Conservation (phyloP, 1,284 basidiomycete species). For the Cutaneotrichosporon cutaneum region DNA sequence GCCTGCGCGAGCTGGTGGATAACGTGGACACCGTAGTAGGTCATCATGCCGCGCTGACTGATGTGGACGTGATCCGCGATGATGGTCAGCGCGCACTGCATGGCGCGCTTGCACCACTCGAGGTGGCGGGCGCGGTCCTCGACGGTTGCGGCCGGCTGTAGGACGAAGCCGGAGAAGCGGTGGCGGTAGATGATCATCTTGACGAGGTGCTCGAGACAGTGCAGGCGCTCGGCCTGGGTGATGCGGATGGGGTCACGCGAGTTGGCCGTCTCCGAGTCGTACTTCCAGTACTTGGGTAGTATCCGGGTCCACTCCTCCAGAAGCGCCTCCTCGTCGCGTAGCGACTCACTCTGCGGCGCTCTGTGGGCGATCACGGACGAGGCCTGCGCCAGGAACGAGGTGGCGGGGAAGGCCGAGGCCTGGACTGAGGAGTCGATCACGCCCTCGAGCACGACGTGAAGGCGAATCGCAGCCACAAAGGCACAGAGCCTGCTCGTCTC, state of each 20-base stretch:
- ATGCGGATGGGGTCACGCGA: constrained; percentile 80
- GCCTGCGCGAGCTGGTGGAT: constrained; percentile 90
- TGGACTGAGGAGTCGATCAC: constrained; percentile 58
- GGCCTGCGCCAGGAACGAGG: constrained; percentile 53
- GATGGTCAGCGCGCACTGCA: constrained; percentile 62
- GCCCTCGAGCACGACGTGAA: constrained; percentile 76
- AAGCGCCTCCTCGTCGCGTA: constrained; percentile 73
- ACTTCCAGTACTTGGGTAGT: constrained; percentile 73
- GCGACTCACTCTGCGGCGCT: constrained; percentile 58
- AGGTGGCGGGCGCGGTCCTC: constrained; percentile 51
- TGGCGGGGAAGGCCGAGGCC: constrained; percentile 50
- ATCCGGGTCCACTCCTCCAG: constrained; percentile 72
- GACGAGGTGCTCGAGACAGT: constrained; percentile 79
- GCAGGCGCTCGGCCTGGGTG: constrained; percentile 78
- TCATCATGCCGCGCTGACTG: constrained; percentile 76
- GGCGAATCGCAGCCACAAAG: constrained; percentile 69
- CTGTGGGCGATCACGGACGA: constrained; percentile 51
- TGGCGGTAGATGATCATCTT: constrained; percentile 61
- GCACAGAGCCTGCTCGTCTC: constrained; percentile 72
- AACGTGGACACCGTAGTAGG: constrained; percentile 88
- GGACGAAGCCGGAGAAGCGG: constrained; percentile 54
- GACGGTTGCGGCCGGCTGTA: constrained; percentile 48
- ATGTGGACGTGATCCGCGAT: constrained; percentile 77
- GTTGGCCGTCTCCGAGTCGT: constrained; percentile 73
- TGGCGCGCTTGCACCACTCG: constrained; percentile 57